Evolutionary conservation across 73 alveolate genomes (phyloP).

Genomic region (Durusdinium trenchii): DNA sequence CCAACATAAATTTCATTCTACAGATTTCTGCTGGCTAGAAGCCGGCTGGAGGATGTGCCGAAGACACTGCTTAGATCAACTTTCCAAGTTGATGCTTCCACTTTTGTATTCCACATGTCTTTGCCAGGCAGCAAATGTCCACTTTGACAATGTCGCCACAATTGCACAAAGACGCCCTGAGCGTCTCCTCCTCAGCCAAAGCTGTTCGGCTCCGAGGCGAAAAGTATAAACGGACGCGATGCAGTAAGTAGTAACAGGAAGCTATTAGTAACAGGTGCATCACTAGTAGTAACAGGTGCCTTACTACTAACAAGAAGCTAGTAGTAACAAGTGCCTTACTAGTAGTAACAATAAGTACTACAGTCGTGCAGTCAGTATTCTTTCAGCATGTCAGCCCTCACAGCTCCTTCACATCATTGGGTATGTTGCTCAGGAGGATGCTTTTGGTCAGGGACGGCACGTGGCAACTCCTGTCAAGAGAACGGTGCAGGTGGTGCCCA

Average conservation of each 20-base stretch:
- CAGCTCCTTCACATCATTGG: background rate
- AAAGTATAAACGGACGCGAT: no score
- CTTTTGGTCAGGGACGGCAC: background rate
- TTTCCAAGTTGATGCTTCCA: no score
- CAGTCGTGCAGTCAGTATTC: no score
- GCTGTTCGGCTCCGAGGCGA: no score
- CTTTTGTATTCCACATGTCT: background rate
- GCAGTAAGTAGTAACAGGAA: no score
- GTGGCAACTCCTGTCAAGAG: no score
- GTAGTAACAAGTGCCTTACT: no score
- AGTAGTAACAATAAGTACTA: no score
- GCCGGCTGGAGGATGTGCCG: background rate
- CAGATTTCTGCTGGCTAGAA: background rate
- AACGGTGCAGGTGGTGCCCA: no score
- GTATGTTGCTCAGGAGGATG: conserved; percentile 68
- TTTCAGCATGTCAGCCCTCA: background rate
- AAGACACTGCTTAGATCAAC: background rate
- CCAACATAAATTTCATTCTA: background rate
- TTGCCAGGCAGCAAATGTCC: conserved; percentile 10
- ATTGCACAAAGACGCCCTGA: background rate
- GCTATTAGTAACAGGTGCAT: no score
- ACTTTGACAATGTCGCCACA: conserved; percentile 19
- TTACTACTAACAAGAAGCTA: no score
- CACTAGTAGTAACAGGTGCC: no score
- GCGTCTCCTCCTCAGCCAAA: conserved; percentile 6